Percentiles rank a stretch among this genome's conserved stretches.
Conservation (phyloP, 176 grass and related monocot species). For the Cenchrus fungigraminus region DNA sequence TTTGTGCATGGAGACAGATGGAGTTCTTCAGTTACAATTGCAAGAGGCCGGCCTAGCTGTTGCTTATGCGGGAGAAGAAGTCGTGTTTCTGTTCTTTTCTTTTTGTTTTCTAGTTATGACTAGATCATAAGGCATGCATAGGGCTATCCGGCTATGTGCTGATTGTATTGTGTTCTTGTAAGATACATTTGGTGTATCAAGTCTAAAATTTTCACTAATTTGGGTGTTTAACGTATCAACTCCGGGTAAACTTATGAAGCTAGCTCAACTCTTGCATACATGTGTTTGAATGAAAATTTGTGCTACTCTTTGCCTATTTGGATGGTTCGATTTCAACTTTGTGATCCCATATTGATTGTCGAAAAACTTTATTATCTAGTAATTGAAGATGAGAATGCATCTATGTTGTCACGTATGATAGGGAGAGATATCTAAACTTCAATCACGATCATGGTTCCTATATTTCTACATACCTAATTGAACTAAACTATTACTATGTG, state of each 20-base stretch:
- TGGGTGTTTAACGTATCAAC: neutral
- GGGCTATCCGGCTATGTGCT: neutral
- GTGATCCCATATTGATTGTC: too few relatives aligned
- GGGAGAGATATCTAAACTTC: neutral
- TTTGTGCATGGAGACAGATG: neutral
- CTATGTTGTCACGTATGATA: too few relatives aligned
- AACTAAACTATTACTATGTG: neutral
- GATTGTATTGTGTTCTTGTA: neutral
- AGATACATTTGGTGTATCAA: neutral
- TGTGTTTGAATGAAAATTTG: neutral
- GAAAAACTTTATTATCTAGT: too few relatives aligned
- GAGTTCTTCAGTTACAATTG: slow-evolving; percentile 1
- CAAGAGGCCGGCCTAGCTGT: neutral
- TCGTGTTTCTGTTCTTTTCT: neutral
- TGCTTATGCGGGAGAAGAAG: neutral
- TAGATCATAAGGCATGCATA: neutral
- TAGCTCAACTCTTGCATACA: neutral
- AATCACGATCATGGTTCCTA: neutral
- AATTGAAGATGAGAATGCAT: too few relatives aligned
- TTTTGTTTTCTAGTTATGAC: neutral
- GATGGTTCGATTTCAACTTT: too few relatives aligned
- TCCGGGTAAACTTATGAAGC: neutral
- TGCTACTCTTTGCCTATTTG: too few relatives aligned
- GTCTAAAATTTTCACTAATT: neutral
- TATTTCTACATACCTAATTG: neutral